phyloP scores from a whole-genome alignment of 1,284 basidiomycete genomes.

The Neonothopanus nambi region DNA sequence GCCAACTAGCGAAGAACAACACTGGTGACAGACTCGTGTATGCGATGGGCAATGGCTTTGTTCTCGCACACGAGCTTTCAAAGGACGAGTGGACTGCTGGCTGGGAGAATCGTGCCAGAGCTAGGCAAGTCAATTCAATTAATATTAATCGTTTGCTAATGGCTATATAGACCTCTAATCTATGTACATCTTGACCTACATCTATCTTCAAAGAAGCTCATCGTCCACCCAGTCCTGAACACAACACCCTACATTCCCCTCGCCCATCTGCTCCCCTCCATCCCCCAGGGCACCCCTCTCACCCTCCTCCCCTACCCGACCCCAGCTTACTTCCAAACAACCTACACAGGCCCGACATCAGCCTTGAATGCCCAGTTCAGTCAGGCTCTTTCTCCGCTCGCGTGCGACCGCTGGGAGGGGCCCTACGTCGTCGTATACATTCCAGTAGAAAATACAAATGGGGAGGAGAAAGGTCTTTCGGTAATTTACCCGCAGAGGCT shows the following conservation, averaged over 20 bases:
- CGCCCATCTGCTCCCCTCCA: slow-evolving; percentile 28
- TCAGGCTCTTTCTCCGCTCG: slow-evolving; percentile 58
- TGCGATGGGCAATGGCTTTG: slow-evolving; percentile 7
- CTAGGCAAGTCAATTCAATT: not conserved
- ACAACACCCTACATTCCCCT: slow-evolving; percentile 55
- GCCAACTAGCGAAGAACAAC: not conserved
- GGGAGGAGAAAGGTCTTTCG: slow-evolving; percentile 74
- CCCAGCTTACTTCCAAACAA: slow-evolving; percentile 69
- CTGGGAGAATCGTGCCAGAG: slow-evolving; percentile 9
- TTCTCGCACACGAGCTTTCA: not conserved
- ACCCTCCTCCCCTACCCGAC: slow-evolving; percentile 65
- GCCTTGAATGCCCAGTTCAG: slow-evolving; percentile 64
- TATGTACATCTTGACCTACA: no score
- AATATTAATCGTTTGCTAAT: not conserved
- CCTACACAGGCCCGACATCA: slow-evolving; percentile 63
- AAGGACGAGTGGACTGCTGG: slow-evolving; percentile 12
- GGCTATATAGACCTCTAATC: slow-evolving; percentile 47
- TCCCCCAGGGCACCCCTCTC: slow-evolving; percentile 54
- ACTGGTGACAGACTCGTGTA: not conserved
- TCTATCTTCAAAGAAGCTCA: slow-evolving; percentile 53
- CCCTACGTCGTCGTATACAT: slow-evolving; percentile 72
- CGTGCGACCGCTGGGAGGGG: slow-evolving; percentile 51
- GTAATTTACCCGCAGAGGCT: slow-evolving; percentile 68
- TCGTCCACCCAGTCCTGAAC: slow-evolving; percentile 60
- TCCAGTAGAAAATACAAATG: slow-evolving; percentile 67